Conservation (phyloP, 805 yeast genomes). For the Hanseniaspora meyeri region DNA sequence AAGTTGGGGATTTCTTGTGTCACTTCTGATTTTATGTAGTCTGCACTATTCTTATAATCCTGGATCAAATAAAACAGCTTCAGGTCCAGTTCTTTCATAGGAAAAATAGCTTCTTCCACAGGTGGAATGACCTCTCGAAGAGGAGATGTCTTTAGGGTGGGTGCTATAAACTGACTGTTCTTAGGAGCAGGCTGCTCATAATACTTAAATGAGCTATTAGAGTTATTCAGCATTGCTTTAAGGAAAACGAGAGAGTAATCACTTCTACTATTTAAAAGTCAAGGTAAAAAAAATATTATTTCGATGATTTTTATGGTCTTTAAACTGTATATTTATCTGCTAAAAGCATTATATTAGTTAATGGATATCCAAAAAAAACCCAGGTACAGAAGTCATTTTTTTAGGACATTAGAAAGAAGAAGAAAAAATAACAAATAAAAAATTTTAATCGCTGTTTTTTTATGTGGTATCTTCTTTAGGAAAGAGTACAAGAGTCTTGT, state of each 20-base stretch:
- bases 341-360: too few relatives aligned
- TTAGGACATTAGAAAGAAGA: background rate
- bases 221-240: background rate
- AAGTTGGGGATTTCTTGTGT: background rate
- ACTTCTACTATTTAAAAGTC: background rate
- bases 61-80: conserved; percentile 25
- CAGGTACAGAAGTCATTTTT: background rate
- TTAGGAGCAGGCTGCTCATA: conserved; percentile 3
- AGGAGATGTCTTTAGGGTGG: background rate
- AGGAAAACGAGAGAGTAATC: too few relatives aligned
- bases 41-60: conserved; percentile 18
- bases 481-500: too few relatives aligned
- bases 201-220: background rate
- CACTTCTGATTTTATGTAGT: background rate
- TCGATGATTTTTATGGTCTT: too few relatives aligned
- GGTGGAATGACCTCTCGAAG: background rate
- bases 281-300: too few relatives aligned
- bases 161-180: conserved; percentile 8
- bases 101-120: conserved; percentile 33
- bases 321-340: too few relatives aligned
- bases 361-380: background rate
- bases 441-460: too few relatives aligned
- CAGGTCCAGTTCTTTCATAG: conserved; percentile 35
- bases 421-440: too few relatives aligned
- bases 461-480: background rate